Evolutionary conservation across 2,329 filamentous ascomycete genomes (phyloP).

Genomic region (Beauveria sp.): DNA sequence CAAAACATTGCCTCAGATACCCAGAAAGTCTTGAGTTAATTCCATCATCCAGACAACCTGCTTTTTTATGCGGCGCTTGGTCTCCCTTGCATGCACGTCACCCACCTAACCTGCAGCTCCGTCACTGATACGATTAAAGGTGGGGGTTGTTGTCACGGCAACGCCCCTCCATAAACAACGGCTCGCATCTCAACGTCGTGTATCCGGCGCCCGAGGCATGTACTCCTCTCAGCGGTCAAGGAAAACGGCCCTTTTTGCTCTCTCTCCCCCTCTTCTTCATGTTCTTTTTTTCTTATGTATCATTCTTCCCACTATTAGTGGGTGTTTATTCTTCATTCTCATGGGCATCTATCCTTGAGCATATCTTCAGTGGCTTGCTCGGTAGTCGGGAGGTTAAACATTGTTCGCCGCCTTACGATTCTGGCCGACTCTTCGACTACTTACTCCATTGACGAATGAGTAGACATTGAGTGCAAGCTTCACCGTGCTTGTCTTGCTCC

Average conservation of each 20-base stretch:
- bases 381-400: background rate
- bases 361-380: background rate
- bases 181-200: background rate
- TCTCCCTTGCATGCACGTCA: background rate
- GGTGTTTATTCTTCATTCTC: background rate
- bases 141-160: slow-evolving; percentile 15
- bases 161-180: slow-evolving; percentile 17
- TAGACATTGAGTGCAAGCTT: background rate
- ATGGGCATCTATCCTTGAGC: background rate
- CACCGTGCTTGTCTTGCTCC: background rate
- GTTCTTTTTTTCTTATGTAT: slow-evolving; percentile 1
- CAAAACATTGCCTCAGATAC: background rate
- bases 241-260: background rate
- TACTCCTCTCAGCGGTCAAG: background rate
- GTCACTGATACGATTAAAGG: background rate
- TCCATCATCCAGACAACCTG: background rate
- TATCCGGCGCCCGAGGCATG: background rate
- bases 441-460: background rate
- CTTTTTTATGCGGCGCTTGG: background rate
- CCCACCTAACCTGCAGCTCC: background rate
- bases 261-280: background rate
- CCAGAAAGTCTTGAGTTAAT: background rate
- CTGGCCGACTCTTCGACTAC: background rate
- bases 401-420: background rate
- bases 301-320: background rate